Base-by-base conservation (phyloP, 345 rosid species). In the Pistacia vera region DNA sequence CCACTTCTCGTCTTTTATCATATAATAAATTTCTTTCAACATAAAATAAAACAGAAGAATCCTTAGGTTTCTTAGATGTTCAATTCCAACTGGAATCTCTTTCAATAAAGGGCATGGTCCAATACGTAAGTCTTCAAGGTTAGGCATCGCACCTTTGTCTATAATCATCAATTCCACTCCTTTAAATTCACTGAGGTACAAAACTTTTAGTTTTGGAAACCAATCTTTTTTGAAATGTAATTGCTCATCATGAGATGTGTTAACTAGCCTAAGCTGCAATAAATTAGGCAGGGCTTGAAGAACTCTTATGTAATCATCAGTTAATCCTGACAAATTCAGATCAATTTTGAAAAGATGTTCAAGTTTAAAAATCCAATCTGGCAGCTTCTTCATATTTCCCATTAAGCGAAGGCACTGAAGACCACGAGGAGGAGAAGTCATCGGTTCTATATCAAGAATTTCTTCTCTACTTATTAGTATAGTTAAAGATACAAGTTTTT, bases 331-430 rank as follows among this genome's bases (percentile, higher is more conserved):
- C 38, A 52, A 73, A 18, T 14, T 5, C 63, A 62, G 25, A 20
- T 30, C 14, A n/a, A 73, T 25, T 5, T 0, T 73, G 12, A 22
- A 11, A 0, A 61, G 58, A 63, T 55, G 28, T 8, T 48, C 22
- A 4, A 73, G 68, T 7, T 48, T n/a, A 2, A 41, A 30, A 25
- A 73, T 59, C 76, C 76, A 73, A 7, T 60, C 55, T 1, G 76
- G 76, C 58, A 62, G 51, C 25, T 12, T 62, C 11, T 28, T 8
- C 41, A 73, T 49, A 18, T 17, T 52, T 8, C 76, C 76, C 7
- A 20, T 17, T 22, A 73, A 36, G 59, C 4, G 3, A 28, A 73
- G 76, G 17, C 55, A 35, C 3, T 56, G 59, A 25, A 25, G 35
- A 20, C 48, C 58, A 11, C 46, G 46, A 22, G 66, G 76, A 44